These are phyloP conservation scores for Pelargonium australe DNA, from an alignment of 441 rosid species.

Conservation along the genomic window DNA sequence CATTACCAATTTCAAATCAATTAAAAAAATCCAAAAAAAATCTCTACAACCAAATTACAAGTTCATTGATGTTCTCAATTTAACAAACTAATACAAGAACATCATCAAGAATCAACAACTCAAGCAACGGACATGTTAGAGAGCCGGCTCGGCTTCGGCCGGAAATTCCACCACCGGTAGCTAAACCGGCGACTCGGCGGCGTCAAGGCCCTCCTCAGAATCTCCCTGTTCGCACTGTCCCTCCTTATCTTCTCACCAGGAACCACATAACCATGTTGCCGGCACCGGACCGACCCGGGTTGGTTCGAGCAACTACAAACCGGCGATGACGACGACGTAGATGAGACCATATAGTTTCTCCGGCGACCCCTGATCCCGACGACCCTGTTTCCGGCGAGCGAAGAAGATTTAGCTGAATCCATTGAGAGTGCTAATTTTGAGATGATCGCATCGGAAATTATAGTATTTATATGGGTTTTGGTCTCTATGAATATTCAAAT, in stretches of 20 bases:
- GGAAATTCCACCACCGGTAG: slow-evolving; percentile 63
- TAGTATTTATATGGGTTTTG: neutral
- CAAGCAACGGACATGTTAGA: slow-evolving; percentile 60
- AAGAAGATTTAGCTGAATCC: neutral
- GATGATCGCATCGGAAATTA: neutral
- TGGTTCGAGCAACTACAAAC: slow-evolving; percentile 40
- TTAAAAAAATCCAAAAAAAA: too few species aligned
- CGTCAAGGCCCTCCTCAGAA: slow-evolving; percentile 51
- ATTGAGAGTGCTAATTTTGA: neutral
- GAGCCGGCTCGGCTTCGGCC: slow-evolving; percentile 69
- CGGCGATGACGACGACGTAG: slow-evolving; percentile 15
- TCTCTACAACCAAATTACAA: neutral
- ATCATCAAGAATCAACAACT: neutral
- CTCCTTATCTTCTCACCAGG: too few species aligned
- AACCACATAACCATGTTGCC: slow-evolving; percentile 44
- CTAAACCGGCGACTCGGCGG: slow-evolving; percentile 40
- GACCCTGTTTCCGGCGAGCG: neutral
- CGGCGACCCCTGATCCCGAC: neutral
- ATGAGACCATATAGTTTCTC: neutral
- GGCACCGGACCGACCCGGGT: slow-evolving; percentile 46
- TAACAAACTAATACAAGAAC: too few species aligned
- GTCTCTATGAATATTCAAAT: too few species aligned
- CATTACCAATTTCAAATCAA: too few species aligned
- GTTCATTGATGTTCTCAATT: too few species aligned
- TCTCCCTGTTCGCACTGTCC: slow-evolving; percentile 42